Evolutionary conservation across 192 early-diverging fungal species (phyloP).

Genomic region (Linnemannia hyalina): DNA sequence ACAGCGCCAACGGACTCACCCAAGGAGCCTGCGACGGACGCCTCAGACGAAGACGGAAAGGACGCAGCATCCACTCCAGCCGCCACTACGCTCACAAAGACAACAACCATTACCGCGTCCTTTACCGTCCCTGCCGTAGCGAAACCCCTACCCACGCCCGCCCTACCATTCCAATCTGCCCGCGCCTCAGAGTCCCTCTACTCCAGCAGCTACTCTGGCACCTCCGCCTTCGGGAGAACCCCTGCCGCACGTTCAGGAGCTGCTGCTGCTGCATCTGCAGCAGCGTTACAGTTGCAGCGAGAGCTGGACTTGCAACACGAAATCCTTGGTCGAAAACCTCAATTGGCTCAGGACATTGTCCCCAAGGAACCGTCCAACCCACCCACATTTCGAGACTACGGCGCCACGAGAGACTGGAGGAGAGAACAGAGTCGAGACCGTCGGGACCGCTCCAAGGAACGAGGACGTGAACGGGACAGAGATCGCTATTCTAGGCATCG

Average conservation of each 20-base stretch:
- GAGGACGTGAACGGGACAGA: slow-evolving; percentile 42
- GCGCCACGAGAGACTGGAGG: slow-evolving; percentile 51
- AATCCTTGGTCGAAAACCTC: slow-evolving; percentile 50
- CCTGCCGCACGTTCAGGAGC: slow-evolving; percentile 31
- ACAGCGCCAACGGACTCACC: not conserved
- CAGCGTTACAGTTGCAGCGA: slow-evolving; percentile 38
- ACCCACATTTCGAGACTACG: slow-evolving; percentile 52
- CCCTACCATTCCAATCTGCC: slow-evolving; percentile 50
- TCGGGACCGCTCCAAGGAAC: slow-evolving; percentile 42
- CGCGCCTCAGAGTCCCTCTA: slow-evolving; percentile 53
- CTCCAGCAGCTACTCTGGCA: slow-evolving; percentile 24
- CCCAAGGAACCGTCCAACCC: slow-evolving; percentile 45
- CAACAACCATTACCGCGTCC: slow-evolving; percentile 37
- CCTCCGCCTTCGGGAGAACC: slow-evolving; percentile 25
- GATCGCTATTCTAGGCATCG: slow-evolving; percentile 35
- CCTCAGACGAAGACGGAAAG: not conserved
- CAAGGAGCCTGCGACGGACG: not conserved
- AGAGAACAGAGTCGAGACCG: slow-evolving; percentile 54
- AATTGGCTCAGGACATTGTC: slow-evolving; percentile 49
- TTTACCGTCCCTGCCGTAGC: slow-evolving; percentile 51
- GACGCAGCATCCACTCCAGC: not conserved
- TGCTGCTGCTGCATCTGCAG: slow-evolving; percentile 47
- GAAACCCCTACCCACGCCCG: slow-evolving; percentile 47
- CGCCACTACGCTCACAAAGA: not conserved
- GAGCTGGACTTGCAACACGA: slow-evolving; percentile 51